A percentile compares a stretch with the other conserved stretches of the same genome.
Evolutionary conservation across 371 early-diverging fungal genomes (phyloP).

Genomic region (Mortierella sp.): DNA sequence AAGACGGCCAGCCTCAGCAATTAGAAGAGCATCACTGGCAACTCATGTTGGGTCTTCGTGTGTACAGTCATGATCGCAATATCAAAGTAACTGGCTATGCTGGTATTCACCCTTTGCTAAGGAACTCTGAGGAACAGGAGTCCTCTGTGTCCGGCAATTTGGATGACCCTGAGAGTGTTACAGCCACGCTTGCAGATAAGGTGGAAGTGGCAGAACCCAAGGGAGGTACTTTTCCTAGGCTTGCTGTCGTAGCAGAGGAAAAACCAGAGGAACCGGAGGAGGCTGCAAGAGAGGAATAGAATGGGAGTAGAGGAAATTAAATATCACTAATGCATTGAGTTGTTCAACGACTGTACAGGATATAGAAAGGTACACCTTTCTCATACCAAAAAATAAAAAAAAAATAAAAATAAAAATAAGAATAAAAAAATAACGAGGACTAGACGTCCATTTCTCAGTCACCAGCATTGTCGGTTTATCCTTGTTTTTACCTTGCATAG

Average conservation of each 20-base stretch:
- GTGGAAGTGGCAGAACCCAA: constrained; percentile 20
- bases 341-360: too few species aligned
- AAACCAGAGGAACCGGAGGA: not conserved
- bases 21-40: constrained; percentile 46
- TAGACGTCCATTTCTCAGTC: too few species aligned
- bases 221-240: not conserved
- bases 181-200: constrained; percentile 43
- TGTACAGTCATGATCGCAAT: constrained; percentile 44
- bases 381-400: too few species aligned
- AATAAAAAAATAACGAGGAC: too few species aligned
- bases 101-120: constrained; percentile 25
- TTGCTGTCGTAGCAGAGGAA: not conserved
- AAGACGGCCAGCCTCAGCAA: constrained; percentile 9
- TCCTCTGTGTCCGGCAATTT: not conserved
- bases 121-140: constrained; percentile 1
- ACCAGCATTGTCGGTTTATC: too few species aligned
- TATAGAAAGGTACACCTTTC: too few species aligned
- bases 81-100: constrained; percentile 21
- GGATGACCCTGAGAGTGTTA: constrained; percentile 44
- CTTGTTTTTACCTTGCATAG: not conserved
- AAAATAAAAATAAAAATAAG: too few species aligned
- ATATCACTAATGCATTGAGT: too few species aligned
- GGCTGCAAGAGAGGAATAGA: not conserved
- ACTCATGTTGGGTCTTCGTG: constrained; percentile 47
- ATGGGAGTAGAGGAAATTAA: too few species aligned